phyloP scores from a whole-genome alignment of 345 rosid species.

The Pseudoturritis turrita region DNA sequence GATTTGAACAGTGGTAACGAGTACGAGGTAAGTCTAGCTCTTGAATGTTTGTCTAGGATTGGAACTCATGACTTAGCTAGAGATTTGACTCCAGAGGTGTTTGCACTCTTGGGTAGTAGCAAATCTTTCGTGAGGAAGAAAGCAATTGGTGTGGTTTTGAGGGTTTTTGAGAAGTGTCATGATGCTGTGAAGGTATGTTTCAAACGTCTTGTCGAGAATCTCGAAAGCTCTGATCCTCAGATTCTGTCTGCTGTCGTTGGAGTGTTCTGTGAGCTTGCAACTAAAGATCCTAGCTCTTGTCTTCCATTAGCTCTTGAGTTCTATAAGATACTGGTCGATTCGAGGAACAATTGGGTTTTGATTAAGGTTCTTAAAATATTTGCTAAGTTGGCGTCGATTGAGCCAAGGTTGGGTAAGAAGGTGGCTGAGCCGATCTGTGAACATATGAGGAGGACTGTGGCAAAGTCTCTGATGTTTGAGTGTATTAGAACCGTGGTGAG shows the following conservation, averaged over 20 bases:
- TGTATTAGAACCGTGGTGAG: conserved; percentile 74
- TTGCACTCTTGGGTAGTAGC: conserved; percentile 61
- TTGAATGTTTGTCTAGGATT: conserved; percentile 69
- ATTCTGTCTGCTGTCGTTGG: conserved; percentile 67
- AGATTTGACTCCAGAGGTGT: conserved; percentile 76
- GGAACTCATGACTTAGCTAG: conserved; percentile 77
- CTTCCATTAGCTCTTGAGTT: conserved; percentile 89
- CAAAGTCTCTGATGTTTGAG: conserved; percentile 83
- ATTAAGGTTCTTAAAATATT: conserved; percentile 88
- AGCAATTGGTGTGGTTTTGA: conserved; percentile 65
- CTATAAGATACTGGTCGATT: conserved; percentile 72
- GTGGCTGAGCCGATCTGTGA: conserved; percentile 85
- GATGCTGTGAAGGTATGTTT: conserved; percentile 89
- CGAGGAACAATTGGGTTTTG: conserved; percentile 86
- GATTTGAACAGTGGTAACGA: conserved; percentile 64
- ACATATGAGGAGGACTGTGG: conserved; percentile 73
- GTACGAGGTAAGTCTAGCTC: conserved; percentile 72
- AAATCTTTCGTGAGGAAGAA: conserved; percentile 63
- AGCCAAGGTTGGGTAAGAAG: conserved; percentile 79
- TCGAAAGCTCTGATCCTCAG: conserved; percentile 63
- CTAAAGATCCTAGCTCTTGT: conserved; percentile 65
- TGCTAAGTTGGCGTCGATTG: conserved; percentile 63
- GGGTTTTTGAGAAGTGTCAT: conserved; percentile 73
- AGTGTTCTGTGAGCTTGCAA: conserved; percentile 75
- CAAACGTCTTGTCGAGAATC: conserved; percentile 78